A percentile compares a stretch with the other conserved stretches of the same genome.
phyloP scores from a whole-genome alignment of 192 early-diverging fungal species.

The Diversispora epigaea region DNA sequence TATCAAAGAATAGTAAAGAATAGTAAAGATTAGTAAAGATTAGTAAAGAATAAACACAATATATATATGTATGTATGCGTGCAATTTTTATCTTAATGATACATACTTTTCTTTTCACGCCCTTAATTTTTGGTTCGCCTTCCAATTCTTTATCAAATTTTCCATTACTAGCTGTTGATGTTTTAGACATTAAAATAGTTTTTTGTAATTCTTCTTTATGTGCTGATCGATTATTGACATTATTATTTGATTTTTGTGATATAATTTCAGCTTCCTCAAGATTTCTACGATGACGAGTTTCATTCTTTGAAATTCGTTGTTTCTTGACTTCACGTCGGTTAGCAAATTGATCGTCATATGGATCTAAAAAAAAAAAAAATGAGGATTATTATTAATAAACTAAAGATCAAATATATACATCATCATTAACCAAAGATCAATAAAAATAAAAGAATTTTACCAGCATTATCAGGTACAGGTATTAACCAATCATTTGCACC shows the following conservation, averaged over 20 bases:
- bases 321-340: conserved; percentile 80
- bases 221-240: conserved; percentile 50
- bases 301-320: conserved; percentile 85
- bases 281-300: conserved; percentile 83
- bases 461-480: conserved; percentile 76
- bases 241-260: conserved; percentile 49
- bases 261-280: conserved; percentile 70
- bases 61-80: neutral
- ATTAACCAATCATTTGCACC: conserved; percentile 88
- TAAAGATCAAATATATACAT: neutral
- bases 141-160: conserved; percentile 83
- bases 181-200: conserved; percentile 73
- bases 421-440: neutral
- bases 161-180: conserved; percentile 86
- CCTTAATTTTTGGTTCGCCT: conserved; percentile 85
- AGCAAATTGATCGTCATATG: conserved; percentile 84
- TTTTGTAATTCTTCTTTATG: conserved; percentile 75
- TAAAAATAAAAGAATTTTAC: conserved; percentile 11
- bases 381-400: neutral
- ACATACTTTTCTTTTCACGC: conserved; percentile 60
- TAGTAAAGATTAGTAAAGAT: neutral
- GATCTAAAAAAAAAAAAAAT: conserved; percentile 52
- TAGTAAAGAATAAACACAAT: no score
- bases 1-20: conserved; percentile 2
- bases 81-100: neutral